Percentiles rank a stretch among this genome's conserved stretches.
Evolutionary conservation across 257 asterid species (phyloP).

Genomic region (Rhazya stricta): DNA sequence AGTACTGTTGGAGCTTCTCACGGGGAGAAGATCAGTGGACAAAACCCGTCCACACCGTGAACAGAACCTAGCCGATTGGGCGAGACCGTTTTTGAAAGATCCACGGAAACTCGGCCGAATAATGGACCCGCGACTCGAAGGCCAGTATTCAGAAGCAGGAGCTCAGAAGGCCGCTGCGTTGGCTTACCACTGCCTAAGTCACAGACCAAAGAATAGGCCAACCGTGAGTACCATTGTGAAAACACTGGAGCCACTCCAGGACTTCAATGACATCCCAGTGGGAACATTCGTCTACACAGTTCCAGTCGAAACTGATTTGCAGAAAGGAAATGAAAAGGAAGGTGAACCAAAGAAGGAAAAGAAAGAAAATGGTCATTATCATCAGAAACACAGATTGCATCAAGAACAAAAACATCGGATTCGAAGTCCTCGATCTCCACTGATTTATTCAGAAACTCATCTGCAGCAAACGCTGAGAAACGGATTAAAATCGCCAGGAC

Average conservation of each 20-base stretch:
- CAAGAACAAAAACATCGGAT: slow-evolving; percentile 15
- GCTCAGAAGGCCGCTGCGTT: slow-evolving; percentile 57
- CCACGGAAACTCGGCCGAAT: slow-evolving; percentile 59
- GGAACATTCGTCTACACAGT: slow-evolving; percentile 70
- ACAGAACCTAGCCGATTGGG: slow-evolving; percentile 77
- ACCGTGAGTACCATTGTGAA: slow-evolving; percentile 49
- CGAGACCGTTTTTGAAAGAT: slow-evolving; percentile 54
- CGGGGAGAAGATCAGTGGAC: slow-evolving; percentile 73
- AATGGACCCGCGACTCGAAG: slow-evolving; percentile 82
- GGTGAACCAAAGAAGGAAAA: slow-evolving; percentile 18
- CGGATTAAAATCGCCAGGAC: background rate
- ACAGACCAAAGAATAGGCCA: slow-evolving; percentile 68
- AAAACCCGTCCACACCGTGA: slow-evolving; percentile 64
- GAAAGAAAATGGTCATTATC: slow-evolving; percentile 28
- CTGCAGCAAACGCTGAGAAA: slow-evolving; percentile 6
- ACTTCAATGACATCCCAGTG: slow-evolving; percentile 30
- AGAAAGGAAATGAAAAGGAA: slow-evolving; percentile 11
- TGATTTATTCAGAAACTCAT: slow-evolving; percentile 31
- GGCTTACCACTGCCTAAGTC: slow-evolving; percentile 77
- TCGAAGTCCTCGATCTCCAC: slow-evolving; percentile 33
- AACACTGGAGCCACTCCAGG: slow-evolving; percentile 47
- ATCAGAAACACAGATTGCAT: slow-evolving; percentile 31
- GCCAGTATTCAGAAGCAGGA: slow-evolving; percentile 63
- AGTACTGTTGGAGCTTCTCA: slow-evolving; percentile 61
- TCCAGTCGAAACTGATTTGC: slow-evolving; percentile 21